phyloP scores from a whole-genome alignment of 2,329 filamentous ascomycete genomes.

The Penicillium oxalicum region DNA sequence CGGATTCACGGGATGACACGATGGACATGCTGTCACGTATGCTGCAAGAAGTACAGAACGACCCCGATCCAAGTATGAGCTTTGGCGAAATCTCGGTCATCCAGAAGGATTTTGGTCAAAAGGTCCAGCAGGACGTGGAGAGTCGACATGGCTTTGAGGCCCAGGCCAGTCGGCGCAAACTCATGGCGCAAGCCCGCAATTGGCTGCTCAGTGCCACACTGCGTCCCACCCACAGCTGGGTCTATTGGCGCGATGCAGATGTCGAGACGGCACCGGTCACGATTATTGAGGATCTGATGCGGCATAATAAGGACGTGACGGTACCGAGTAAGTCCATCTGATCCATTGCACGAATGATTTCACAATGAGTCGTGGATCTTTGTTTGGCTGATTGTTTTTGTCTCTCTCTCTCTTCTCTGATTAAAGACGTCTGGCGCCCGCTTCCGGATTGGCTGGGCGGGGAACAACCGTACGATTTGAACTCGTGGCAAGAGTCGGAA shows the following conservation, averaged over 20 bases:
- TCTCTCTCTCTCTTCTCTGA: slow-evolving; percentile 14
- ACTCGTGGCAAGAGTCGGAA: slow-evolving; percentile 99
- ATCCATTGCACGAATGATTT: no score
- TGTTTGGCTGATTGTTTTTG: neutral
- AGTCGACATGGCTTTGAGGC: slow-evolving; percentile 95
- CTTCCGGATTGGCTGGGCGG: slow-evolving; percentile 97
- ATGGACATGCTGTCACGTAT: slow-evolving; percentile 67
- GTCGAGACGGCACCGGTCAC: slow-evolving; percentile 96
- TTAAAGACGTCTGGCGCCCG: slow-evolving; percentile 88
- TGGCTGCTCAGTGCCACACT: slow-evolving; percentile 92
- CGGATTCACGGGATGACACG: slow-evolving; percentile 92
- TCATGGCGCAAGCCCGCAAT: slow-evolving; percentile 96
- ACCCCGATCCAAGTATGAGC: slow-evolving; percentile 70
- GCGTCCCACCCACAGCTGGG: slow-evolving; percentile 94
- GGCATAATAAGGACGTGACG: slow-evolving; percentile 97
- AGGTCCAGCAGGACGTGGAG: slow-evolving; percentile 95
- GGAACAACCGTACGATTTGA: slow-evolving; percentile 96
- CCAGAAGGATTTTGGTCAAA: slow-evolving; percentile 97
- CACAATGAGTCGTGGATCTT: neutral
- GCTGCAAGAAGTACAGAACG: slow-evolving; percentile 71
- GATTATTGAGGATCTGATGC: slow-evolving; percentile 95
- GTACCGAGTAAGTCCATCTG: slow-evolving; percentile 75
- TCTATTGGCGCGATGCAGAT: slow-evolving; percentile 98
- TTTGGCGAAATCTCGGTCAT: slow-evolving; percentile 97
- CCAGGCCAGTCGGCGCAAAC: slow-evolving; percentile 84